Percentiles rank a stretch among this genome's conserved stretches.
Evolutionary conservation across 2,329 filamentous ascomycete genomes (phyloP).

Genomic region (Talaromyces pinophilus): DNA sequence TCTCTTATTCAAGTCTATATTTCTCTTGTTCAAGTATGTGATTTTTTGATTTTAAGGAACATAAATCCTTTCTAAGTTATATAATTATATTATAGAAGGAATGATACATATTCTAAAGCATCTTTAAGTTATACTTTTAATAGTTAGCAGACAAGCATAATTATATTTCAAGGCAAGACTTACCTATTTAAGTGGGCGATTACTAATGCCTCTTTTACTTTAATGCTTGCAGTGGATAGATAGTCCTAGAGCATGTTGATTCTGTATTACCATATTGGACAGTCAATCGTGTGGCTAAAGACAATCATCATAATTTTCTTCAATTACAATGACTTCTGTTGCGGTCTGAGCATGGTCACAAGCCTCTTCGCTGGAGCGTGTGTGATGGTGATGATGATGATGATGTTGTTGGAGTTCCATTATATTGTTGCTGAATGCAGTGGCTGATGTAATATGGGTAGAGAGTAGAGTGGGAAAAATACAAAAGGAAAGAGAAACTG

Average conservation of each 20-base stretch:
- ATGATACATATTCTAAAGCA: background rate
- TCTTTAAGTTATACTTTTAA: background rate
- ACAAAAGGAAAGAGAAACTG: background rate
- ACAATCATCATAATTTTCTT: background rate
- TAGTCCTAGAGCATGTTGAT: constrained; percentile 4
- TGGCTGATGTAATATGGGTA: too few relatives aligned
- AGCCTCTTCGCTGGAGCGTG: background rate
- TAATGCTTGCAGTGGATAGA: background rate
- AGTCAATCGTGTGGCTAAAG: background rate
- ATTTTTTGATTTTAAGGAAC: too few relatives aligned
- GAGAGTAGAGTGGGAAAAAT: too few relatives aligned
- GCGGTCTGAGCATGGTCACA: background rate
- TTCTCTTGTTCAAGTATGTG: too few relatives aligned
- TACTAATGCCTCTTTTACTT: background rate
- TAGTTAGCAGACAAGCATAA: background rate
- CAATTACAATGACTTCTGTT: background rate
- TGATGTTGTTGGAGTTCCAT: background rate
- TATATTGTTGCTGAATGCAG: background rate
- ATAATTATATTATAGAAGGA: background rate
- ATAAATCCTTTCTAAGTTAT: background rate
- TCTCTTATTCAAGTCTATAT: background rate
- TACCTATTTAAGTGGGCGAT: background rate
- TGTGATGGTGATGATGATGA: background rate
- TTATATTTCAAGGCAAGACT: background rate
- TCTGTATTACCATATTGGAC: background rate